Percentiles rank a stretch among this genome's conserved stretches.
Conservation (phyloP, 2,329 filamentous ascomycete genomes). For the Fusarium brevicatenulatum region DNA sequence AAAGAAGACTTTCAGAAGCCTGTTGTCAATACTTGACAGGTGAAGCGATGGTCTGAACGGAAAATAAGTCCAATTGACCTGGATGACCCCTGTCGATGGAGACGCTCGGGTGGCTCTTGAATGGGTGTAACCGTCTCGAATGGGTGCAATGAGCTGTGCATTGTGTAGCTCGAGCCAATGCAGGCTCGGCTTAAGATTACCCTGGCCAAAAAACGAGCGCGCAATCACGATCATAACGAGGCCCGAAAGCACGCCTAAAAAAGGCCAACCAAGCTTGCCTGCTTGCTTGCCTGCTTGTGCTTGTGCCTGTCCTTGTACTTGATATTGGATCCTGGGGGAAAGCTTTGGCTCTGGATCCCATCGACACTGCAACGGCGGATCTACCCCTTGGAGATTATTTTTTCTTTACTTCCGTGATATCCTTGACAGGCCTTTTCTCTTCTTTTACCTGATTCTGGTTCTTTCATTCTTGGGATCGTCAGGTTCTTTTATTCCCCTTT, state of each 20-base stretch:
- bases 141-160: conserved; percentile 35
- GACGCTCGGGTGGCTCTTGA: conserved; percentile 30
- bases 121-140: conserved; percentile 17
- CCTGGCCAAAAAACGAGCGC: conserved; percentile 19
- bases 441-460: conserved; percentile 10
- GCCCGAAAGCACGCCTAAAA: conserved; percentile 20
- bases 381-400: conserved; percentile 16
- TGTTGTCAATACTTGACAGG: conserved; percentile 22
- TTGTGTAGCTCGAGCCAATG: conserved; percentile 24
- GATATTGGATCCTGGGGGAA: conserved; percentile 12
- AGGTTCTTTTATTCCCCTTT: conserved; percentile 17
- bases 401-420: not conserved
- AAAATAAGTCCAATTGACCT: conserved; percentile 24
- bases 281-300: not conserved
- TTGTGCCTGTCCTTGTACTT: not conserved
- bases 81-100: conserved; percentile 31
- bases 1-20: conserved; percentile 4
- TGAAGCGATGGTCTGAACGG: not conserved
- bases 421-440: conserved; percentile 8
- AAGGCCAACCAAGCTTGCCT: not conserved
- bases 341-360: conserved; percentile 28
- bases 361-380: conserved; percentile 29
- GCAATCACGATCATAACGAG: conserved; percentile 29
- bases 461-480: not conserved
- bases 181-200: conserved; percentile 37